phyloP scores from a whole-genome alignment of 2,329 filamentous ascomycete species.

The Trichoderma arundinaceum region DNA sequence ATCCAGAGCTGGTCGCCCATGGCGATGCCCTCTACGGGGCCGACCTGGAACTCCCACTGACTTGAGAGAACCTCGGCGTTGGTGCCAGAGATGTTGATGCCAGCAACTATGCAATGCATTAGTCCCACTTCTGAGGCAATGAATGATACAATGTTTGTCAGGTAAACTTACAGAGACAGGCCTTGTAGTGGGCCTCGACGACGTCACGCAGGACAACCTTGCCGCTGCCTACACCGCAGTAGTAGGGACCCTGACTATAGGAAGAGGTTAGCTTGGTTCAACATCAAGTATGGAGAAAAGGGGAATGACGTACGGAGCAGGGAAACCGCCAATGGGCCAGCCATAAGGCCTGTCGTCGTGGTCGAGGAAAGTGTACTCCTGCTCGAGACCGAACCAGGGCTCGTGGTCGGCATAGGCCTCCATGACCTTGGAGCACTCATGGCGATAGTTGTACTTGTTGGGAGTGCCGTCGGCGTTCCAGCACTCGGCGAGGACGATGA shows the following conservation, averaged over 20 bases:
- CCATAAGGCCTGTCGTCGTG: constrained; percentile 87
- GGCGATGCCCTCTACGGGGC: constrained; percentile 84
- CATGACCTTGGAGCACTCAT: constrained; percentile 90
- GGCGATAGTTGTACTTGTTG: constrained; percentile 98
- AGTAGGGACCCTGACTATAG: constrained; percentile 51
- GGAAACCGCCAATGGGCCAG: constrained; percentile 73
- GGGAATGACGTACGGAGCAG: constrained; percentile 62
- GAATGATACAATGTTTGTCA: too few species aligned
- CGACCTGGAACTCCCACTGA: constrained; percentile 98
- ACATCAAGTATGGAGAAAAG: neutral
- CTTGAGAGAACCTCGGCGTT: constrained; percentile 99
- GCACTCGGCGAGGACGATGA: constrained; percentile 92
- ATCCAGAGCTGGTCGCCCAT: constrained; percentile 98
- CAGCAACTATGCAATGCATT: constrained; percentile 58
- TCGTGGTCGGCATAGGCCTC: constrained; percentile 79
- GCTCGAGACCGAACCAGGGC: constrained; percentile 98
- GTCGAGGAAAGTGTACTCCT: constrained; percentile 87
- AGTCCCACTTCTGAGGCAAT: constrained; percentile 1
- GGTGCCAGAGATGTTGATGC: constrained; percentile 94
- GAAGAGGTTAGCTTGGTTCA: constrained; percentile 33
- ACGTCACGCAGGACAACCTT: constrained; percentile 98
- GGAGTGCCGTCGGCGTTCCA: constrained; percentile 93
- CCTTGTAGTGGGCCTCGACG: constrained; percentile 71
- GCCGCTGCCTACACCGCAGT: constrained; percentile 92
- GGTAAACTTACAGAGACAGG: constrained; percentile 65